Evolutionary conservation across 768 basidiomycete species (phyloP).

Genomic region (Sarcodon sp.): DNA sequence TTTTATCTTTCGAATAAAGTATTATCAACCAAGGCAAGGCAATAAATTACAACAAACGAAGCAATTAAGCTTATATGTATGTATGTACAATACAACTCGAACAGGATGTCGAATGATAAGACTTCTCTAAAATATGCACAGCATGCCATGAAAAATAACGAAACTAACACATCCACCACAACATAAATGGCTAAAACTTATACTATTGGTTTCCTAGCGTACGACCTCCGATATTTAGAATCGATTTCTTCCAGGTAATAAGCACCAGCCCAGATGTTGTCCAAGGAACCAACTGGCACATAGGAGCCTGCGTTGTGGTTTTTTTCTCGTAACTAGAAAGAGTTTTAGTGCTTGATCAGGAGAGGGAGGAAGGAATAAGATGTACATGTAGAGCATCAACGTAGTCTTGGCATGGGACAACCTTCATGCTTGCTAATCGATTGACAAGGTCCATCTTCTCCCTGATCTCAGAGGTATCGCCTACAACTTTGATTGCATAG

Average conservation of each 20-base stretch:
- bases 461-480: slow-evolving; percentile 72
- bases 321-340: slow-evolving; percentile 76
- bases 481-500: slow-evolving; percentile 81
- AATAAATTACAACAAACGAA: too few species aligned
- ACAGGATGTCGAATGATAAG: too few species aligned
- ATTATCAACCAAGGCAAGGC: too few species aligned
- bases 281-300: slow-evolving; percentile 73
- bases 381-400: slow-evolving; percentile 68
- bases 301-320: slow-evolving; percentile 88
- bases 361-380: slow-evolving; percentile 6
- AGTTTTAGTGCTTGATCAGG: slow-evolving; percentile 1
- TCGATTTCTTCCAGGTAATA: slow-evolving; percentile 92
- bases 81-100: too few species aligned
- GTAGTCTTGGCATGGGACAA: slow-evolving; percentile 87
- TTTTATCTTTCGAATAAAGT: too few species aligned
- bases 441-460: slow-evolving; percentile 72
- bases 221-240: slow-evolving; percentile 84
- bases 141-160: too few species aligned
- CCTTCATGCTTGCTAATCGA: slow-evolving; percentile 75
- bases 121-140: too few species aligned
- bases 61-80: too few species aligned
- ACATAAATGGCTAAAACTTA: not conserved
- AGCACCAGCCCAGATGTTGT: slow-evolving; percentile 88
- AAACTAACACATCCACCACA: not conserved
- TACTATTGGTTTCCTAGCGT: slow-evolving; percentile 33